Conservation (phyloP, 352 stramenopile genomes). For the Phytophthora palmivora region DNA sequence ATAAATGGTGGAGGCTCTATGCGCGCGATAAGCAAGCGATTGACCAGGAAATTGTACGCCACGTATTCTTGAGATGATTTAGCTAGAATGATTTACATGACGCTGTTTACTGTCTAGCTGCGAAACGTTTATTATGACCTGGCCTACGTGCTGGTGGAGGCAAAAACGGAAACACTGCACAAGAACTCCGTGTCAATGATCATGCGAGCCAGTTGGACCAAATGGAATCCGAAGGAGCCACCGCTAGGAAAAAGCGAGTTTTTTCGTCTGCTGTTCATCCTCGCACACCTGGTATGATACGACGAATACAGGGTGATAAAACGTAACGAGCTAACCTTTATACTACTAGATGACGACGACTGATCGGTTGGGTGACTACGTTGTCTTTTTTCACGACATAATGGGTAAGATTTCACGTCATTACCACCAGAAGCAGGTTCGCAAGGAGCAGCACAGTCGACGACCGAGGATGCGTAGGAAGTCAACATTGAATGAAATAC, state of each 20-base stretch:
- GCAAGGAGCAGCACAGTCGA: constrained; percentile 30
- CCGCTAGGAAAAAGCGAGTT: constrained; percentile 68
- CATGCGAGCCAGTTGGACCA: constrained; percentile 68
- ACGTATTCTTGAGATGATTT: not conserved
- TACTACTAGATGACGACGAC: constrained; percentile 70
- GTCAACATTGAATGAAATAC: constrained; percentile 42
- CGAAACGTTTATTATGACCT: constrained; percentile 76
- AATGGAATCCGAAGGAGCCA: constrained; percentile 67
- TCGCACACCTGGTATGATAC: constrained; percentile 71
- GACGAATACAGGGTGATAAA: not conserved
- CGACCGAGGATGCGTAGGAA: constrained; percentile 29
- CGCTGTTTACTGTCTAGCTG: constrained; percentile 39
- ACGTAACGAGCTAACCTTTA: constrained; percentile 1
- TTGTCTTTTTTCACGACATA: constrained; percentile 79
- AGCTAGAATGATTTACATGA: not conserved
- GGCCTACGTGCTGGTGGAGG: constrained; percentile 73
- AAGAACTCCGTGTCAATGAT: constrained; percentile 87
- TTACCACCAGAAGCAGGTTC: constrained; percentile 53
- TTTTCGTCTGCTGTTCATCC: constrained; percentile 72
- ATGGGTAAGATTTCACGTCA: constrained; percentile 60
- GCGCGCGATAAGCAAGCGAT: constrained; percentile 45
- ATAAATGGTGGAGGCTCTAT: constrained; percentile 70
- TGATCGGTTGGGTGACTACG: constrained; percentile 72
- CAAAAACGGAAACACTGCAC: constrained; percentile 79
- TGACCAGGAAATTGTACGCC: constrained; percentile 58